These are phyloP conservation scores for Chaetomidium leptoderma DNA, from an alignment of 495 filamentous ascomycete genomes.

Conservation along the genomic window DNA sequence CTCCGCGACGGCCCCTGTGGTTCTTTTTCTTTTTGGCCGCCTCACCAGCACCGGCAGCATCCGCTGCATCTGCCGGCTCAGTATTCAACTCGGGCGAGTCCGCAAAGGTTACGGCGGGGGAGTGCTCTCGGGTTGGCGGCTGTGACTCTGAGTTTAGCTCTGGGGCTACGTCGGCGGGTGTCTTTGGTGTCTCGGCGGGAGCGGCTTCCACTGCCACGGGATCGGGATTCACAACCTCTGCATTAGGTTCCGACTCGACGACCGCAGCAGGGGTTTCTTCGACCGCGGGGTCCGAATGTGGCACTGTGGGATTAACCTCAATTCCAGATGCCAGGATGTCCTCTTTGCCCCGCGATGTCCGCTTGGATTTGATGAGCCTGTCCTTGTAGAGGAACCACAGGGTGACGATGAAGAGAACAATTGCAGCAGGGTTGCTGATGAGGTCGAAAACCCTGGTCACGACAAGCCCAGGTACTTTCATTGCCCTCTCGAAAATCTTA, in stretches of 20 bases:
- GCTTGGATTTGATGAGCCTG: conserved; percentile 21
- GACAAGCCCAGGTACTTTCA: conserved; percentile 35
- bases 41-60: conserved; percentile 35
- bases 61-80: conserved; percentile 36
- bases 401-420: conserved; percentile 35
- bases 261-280: background rate
- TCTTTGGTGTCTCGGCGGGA: background rate
- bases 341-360: conserved; percentile 4
- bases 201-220: background rate
- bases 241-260: background rate
- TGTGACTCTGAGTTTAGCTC: background rate
- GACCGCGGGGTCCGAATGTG: background rate
- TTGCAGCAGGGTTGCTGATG: conserved; percentile 45
- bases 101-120: conserved; percentile 16
- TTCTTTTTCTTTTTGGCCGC: conserved; percentile 66
- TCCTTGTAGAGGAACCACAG: conserved; percentile 36
- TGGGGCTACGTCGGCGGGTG: background rate
- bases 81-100: conserved; percentile 12
- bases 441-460: conserved; percentile 39
- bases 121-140: background rate
- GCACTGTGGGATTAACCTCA: conserved; percentile 9
- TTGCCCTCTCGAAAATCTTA: conserved; percentile 34
- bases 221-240: too few species aligned
- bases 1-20: conserved; percentile 77
- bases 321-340: background rate